phyloP scores from a whole-genome alignment of 805 yeast genomes.

The Myxozyma nipponensis region DNA sequence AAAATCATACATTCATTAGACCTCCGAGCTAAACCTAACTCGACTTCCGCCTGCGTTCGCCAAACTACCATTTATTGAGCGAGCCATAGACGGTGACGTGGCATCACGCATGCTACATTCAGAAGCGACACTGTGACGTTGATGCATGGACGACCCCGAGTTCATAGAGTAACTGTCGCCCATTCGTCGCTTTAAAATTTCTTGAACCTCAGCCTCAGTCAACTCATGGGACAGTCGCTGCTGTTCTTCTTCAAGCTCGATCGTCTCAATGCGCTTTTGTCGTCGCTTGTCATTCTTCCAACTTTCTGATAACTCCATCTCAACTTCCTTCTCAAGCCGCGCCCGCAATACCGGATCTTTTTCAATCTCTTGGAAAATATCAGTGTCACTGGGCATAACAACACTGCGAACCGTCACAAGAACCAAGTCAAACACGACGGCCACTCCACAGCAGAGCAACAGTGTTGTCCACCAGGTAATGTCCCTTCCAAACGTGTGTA shows the following conservation, averaged over 20 bases:
- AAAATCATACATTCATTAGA: neutral
- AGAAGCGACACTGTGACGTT: neutral
- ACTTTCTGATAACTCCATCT: constrained; percentile 68
- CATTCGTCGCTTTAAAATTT: constrained; percentile 4
- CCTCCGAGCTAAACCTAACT: constrained; percentile 1
- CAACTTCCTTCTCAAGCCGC: constrained; percentile 68
- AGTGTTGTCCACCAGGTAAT: constrained; percentile 82
- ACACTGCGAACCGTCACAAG: constrained; percentile 54
- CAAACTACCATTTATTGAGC: neutral
- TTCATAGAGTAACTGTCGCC: neutral
- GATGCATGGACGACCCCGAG: constrained; percentile 5
- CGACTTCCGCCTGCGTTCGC: neutral
- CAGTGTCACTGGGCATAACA: constrained; percentile 68
- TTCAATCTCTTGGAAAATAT: constrained; percentile 73
- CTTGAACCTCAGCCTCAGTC: constrained; percentile 2
- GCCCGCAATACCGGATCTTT: constrained; percentile 61
- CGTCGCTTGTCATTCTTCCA: constrained; percentile 52
- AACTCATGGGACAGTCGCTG: neutral
- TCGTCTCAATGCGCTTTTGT: constrained; percentile 12
- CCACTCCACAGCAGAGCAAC: constrained; percentile 52
- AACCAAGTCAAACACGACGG: constrained; percentile 63
- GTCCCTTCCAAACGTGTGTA: constrained; percentile 71
- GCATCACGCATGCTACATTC: neutral
- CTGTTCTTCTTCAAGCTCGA: constrained; percentile 11
- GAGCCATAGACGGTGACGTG: neutral